phyloP scores from a whole-genome alignment of 164 flowering plant species.

The Dillenia turbinata region DNA sequence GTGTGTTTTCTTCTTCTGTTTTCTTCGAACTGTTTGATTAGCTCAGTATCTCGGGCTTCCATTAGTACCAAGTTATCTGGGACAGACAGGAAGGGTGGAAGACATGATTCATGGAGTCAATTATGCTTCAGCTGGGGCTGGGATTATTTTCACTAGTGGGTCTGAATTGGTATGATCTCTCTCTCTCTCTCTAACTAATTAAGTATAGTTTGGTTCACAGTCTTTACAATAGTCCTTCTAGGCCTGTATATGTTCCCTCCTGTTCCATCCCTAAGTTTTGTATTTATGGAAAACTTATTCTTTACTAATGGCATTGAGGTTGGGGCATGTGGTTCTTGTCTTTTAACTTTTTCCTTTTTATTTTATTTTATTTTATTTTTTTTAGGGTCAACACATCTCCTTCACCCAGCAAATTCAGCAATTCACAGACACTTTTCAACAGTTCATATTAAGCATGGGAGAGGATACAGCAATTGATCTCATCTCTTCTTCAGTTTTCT shows the following conservation, averaged over 20 bases:
- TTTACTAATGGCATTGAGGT: no score
- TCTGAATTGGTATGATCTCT: slow-evolving; percentile 64
- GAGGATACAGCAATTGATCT: slow-evolving; percentile 49
- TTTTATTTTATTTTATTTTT: not conserved
- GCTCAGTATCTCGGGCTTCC: slow-evolving; percentile 80
- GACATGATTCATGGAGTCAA: slow-evolving; percentile 83
- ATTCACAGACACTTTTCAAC: slow-evolving; percentile 71
- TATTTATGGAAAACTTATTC: no score
- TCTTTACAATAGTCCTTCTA: not conserved
- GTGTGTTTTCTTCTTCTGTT: not conserved
- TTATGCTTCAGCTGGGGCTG: slow-evolving; percentile 93
- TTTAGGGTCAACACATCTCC: slow-evolving; percentile 77
- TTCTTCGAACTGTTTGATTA: slow-evolving; percentile 15
- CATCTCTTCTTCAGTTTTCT: slow-evolving; percentile 64
- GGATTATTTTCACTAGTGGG: slow-evolving; percentile 79
- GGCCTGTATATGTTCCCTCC: not conserved
- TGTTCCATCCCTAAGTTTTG: no score
- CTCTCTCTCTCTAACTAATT: no score
- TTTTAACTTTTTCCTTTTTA: no score
- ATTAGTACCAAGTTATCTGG: slow-evolving; percentile 77
- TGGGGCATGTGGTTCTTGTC: no score
- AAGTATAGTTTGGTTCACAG: no score
- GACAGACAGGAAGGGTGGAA: slow-evolving; percentile 47
- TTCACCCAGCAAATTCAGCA: slow-evolving; percentile 81
- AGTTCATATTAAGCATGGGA: slow-evolving; percentile 54